Evolutionary conservation across 768 basidiomycete genomes (phyloP).

Genomic region (Jaapia argillacea): DNA sequence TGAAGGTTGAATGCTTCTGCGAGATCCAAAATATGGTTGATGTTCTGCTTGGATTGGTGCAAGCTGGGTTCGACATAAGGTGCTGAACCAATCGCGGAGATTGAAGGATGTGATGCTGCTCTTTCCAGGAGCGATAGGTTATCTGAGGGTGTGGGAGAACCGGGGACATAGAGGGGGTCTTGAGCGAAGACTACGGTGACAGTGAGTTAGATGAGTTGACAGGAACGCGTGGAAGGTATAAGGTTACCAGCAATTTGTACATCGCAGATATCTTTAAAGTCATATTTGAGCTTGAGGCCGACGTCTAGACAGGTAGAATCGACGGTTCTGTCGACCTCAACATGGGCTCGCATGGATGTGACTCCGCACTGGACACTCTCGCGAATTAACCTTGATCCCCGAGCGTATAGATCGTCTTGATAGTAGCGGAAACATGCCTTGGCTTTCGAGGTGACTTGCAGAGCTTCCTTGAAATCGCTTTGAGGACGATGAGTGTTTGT

Average conservation of each 20-base stretch:
- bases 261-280: conserved; percentile 37
- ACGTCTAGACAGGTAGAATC: conserved; percentile 42
- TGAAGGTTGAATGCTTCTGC: conserved; percentile 29
- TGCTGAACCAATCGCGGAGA: conserved; percentile 51
- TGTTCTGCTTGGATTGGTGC: conserved; percentile 40
- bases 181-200: conserved; percentile 44
- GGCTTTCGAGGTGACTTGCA: conserved; percentile 38
- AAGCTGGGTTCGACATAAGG: conserved; percentile 50
- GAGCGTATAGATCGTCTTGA: conserved; percentile 34
- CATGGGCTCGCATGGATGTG: conserved; percentile 57
- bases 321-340: conserved; percentile 52
- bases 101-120: conserved; percentile 28
- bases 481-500: background rate
- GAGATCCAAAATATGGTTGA: conserved; percentile 39
- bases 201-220: background rate
- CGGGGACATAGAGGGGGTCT: conserved; percentile 38
- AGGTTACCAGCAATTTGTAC: conserved; percentile 45
- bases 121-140: conserved; percentile 36
- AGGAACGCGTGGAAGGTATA: background rate
- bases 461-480: conserved; percentile 48
- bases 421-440: conserved; percentile 38
- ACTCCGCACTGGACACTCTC: conserved; percentile 55
- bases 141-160: conserved; percentile 24
- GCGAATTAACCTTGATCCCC: conserved; percentile 43
- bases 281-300: conserved; percentile 35